Conservation (phyloP, 2,329 filamentous ascomycete species). For the Fusarium avenaceum region DNA sequence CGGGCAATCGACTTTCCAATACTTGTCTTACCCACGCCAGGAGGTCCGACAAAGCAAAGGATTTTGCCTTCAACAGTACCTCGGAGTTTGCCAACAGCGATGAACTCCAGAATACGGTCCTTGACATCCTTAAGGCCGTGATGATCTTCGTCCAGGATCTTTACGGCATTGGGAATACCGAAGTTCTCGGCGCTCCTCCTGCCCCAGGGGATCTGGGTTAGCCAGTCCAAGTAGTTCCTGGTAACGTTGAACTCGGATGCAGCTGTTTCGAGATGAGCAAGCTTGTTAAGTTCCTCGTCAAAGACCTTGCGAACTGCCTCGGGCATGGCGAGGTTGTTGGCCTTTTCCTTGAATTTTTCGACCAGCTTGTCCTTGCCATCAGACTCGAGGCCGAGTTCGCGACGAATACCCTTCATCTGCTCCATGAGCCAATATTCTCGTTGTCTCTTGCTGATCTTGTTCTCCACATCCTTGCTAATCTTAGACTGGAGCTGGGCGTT, state of each 20-base stretch:
- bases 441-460: conserved; percentile 96
- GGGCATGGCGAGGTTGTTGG: conserved; percentile 93
- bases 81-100: conserved; percentile 95
- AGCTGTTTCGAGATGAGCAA: conserved; percentile 93
- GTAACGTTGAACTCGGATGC: conserved; percentile 99
- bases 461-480: conserved; percentile 97
- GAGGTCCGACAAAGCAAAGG: conserved; percentile 95
- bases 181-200: conserved; percentile 97
- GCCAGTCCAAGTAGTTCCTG: conserved; percentile 97
- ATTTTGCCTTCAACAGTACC: conserved; percentile 99
- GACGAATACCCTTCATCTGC: conserved; percentile 98
- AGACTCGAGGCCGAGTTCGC: conserved; percentile 95
- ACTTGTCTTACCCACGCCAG: conserved; percentile 97
- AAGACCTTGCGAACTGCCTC: conserved; percentile 97
- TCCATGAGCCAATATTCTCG: conserved; percentile 99
- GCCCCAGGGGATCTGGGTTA: conserved; percentile 98
- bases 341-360: conserved; percentile 97
- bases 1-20: conserved; percentile 98
- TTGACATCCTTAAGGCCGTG: conserved; percentile 98
- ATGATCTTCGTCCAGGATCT: conserved; percentile 94
- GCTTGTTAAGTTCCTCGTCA: conserved; percentile 97
- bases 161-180: conserved; percentile 89
- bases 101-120: conserved; percentile 97
- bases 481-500: conserved; percentile 97
- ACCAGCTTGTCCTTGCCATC: conserved; percentile 99